Evolutionary conservation across 176 grass and related monocot species (phyloP), one percentile per base, ranked within the genome.

Genomic region (Raddia distichophylla): DNA sequence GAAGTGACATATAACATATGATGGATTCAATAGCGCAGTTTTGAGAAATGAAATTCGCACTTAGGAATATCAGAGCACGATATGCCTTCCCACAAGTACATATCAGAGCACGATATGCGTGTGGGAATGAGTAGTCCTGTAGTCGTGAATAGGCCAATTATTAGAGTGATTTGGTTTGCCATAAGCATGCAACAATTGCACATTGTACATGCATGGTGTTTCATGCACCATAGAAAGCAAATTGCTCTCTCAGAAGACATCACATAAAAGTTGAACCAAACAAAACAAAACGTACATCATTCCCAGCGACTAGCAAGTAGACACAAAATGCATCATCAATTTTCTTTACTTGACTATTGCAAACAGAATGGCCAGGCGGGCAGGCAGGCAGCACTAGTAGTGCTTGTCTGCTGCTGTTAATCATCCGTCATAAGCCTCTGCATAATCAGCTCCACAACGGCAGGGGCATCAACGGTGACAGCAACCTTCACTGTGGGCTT

Each of bases 401-500:
- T 17, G 18, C 37, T 27, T 32, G 19, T 48, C 17, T 40, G 62
- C 15, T 18, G 54, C 33, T 43, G 5, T 60, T 65, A 85, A 43
- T 76, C 71, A 33, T 85, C 87, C 1, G 16, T 64, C 72, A 84
- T 83, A 63, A 98, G 90, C 57, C 95, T 90, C 67, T 95, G 84
- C 90, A 93, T 91, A 42, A 95, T 81, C 48, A 98, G 72, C 55
- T 94, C 82, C 32, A 93, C 78, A 0, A 93, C 67, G 0, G 90
- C 60, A 0, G 92, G 86, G 8, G 95, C 88, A 77, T 98, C 92
- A 2, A 98, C 92, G 1, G 95, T 98, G 17, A 93, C 95, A 55
- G 95, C 92, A 89, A 98, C 86, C 83, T 94, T 94, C 73, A 98
- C 80, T 1, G 85, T 93, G 0, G 92, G 92, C 81, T 87, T 89